Conservation (phyloP, 2,329 filamentous ascomycete genomes). For the Colletotrichum eleusines region DNA sequence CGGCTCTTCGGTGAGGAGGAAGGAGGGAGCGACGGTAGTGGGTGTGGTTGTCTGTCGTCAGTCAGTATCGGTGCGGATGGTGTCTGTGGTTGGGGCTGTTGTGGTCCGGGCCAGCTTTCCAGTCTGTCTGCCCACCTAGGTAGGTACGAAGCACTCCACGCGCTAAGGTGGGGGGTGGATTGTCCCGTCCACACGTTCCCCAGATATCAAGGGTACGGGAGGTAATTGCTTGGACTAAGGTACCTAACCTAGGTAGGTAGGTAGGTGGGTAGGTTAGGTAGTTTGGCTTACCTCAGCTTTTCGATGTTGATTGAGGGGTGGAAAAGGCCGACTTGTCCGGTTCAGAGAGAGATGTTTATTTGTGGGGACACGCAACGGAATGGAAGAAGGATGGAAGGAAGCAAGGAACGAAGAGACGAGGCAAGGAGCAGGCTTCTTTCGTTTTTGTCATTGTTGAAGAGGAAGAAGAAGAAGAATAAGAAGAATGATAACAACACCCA, state of each 20-base stretch:
- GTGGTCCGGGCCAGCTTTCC: constrained; percentile 20
- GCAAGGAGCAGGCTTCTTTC: not conserved
- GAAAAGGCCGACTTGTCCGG: constrained; percentile 1
- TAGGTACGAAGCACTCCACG: constrained; percentile 14
- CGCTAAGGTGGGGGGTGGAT: constrained; percentile 20
- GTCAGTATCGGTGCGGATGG: constrained; percentile 6
- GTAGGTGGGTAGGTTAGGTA: too few species aligned
- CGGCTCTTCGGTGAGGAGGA: constrained; percentile 35
- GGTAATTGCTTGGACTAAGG: not conserved
- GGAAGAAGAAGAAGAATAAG: too few species aligned
- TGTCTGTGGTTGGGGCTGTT: constrained; percentile 5
- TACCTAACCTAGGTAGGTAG: too few species aligned
- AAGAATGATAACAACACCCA: too few species aligned
- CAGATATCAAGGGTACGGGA: constrained; percentile 12
- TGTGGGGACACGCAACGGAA: not conserved
- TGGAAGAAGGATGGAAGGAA: too few species aligned
- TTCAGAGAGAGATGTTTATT: not conserved
- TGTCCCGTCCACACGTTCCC: constrained; percentile 15
- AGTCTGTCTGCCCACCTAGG: too few species aligned
- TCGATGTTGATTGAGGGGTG: not conserved
- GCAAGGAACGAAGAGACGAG: not conserved
- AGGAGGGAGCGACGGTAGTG: constrained; percentile 16
- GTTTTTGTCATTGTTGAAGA: too few species aligned
- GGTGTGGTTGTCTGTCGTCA: constrained; percentile 23
- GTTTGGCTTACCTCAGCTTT: constrained; percentile 7